Percentiles rank a stretch among this genome's conserved stretches.
Conservation (phyloP, 2,329 filamentous ascomycete genomes). For the Trichoderma koningii region DNA sequence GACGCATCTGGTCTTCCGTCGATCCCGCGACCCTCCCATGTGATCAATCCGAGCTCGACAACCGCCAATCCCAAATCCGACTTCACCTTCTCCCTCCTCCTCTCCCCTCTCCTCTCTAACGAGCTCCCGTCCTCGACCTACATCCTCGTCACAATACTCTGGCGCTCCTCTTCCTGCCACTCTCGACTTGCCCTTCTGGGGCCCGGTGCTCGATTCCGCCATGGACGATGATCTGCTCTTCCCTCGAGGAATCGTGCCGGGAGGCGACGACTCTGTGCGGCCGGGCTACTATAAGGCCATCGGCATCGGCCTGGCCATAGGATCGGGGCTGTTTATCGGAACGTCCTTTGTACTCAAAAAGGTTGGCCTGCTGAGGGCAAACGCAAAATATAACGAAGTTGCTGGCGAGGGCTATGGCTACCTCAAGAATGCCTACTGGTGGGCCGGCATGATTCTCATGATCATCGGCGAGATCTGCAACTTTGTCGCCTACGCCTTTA, state of each 20-base stretch:
- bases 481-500: constrained; percentile 95
- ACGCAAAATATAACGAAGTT: constrained; percentile 93
- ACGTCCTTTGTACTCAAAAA: constrained; percentile 96
- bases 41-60: constrained; percentile 11
- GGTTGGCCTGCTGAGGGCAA: constrained; percentile 83
- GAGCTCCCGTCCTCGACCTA: neutral
- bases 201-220: constrained; percentile 12
- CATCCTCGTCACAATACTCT: neutral
- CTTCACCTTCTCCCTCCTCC: neutral
- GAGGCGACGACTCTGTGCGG: constrained; percentile 36
- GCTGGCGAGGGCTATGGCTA: constrained; percentile 97
- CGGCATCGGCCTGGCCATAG: constrained; percentile 81
- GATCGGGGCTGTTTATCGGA: constrained; percentile 90
- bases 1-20: constrained; percentile 1
- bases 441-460: constrained; percentile 95
- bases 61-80: neutral
- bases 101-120: neutral
- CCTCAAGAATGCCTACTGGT: constrained; percentile 94
- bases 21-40: constrained; percentile 22
- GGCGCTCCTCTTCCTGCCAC: neutral
- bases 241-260: constrained; percentile 24
- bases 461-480: constrained; percentile 96
- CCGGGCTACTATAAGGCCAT: constrained; percentile 74
- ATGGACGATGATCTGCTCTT: constrained; percentile 27
- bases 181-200: neutral